A percentile compares a stretch with the other conserved stretches of the same genome.
phyloP scores from a whole-genome alignment of 805 yeast species.

The Suhomyces xylopsoci region DNA sequence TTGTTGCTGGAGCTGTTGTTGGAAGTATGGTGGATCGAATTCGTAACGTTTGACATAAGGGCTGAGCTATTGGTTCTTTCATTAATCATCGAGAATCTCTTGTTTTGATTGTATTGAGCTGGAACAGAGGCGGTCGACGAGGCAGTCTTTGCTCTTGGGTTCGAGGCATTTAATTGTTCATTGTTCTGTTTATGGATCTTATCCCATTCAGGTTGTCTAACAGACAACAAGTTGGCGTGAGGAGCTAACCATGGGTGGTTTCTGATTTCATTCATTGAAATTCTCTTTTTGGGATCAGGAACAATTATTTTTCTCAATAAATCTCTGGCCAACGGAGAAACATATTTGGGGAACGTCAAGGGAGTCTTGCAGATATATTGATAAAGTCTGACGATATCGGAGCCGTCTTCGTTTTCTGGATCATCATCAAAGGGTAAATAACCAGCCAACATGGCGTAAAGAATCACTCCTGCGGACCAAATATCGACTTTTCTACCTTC shows the following conservation, averaged over 20 bases:
- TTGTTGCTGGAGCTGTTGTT: slow-evolving; percentile 1
- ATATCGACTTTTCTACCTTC: slow-evolving; percentile 92
- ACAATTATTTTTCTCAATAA: slow-evolving; percentile 79
- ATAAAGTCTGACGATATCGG: slow-evolving; percentile 86
- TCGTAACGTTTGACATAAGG: slow-evolving; percentile 7
- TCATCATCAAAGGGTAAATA: slow-evolving; percentile 97
- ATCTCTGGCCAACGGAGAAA: slow-evolving; percentile 88
- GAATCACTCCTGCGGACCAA: slow-evolving; percentile 95
- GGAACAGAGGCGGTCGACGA: slow-evolving; percentile 5
- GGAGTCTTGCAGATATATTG: slow-evolving; percentile 90
- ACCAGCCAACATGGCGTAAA: slow-evolving; percentile 96
- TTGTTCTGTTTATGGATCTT: slow-evolving; percentile 34
- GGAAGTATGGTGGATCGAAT: not conserved
- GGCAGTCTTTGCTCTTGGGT: not conserved
- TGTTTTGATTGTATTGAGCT: slow-evolving; percentile 22
- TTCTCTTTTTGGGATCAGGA: slow-evolving; percentile 78
- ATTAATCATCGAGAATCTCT: slow-evolving; percentile 45
- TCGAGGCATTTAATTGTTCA: slow-evolving; percentile 10
- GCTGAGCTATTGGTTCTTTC: slow-evolving; percentile 32
- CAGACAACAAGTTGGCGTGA: slow-evolving; percentile 75
- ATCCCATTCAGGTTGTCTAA: slow-evolving; percentile 92
- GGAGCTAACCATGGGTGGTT: slow-evolving; percentile 88
- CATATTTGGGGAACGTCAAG: slow-evolving; percentile 91
- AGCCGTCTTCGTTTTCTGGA: slow-evolving; percentile 93
- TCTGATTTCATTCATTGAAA: slow-evolving; percentile 64